A percentile compares a stretch with the other conserved stretches of the same genome.
Conservation (phyloP, 2,329 filamentous ascomycete genomes). For the Phoma sp. region DNA sequence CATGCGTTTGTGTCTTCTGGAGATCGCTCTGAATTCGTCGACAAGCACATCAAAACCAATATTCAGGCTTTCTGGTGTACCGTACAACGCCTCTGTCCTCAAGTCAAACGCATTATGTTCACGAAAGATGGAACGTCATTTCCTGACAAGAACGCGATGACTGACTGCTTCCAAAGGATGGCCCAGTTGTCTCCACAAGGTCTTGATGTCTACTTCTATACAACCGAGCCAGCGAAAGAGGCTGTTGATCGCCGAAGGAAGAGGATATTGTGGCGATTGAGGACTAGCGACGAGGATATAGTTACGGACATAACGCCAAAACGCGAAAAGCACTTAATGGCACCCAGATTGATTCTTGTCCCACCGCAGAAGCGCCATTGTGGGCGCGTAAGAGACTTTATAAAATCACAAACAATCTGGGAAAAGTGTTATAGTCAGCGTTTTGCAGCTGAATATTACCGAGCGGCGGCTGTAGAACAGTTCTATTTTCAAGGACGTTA, state of each 20-base stretch:
- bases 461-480: neutral
- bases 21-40: neutral
- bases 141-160: neutral
- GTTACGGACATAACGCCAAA: constrained; percentile 4
- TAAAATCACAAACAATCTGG: neutral
- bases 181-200: constrained; percentile 8
- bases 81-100: constrained; percentile 11
- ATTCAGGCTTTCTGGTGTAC: constrained; percentile 13
- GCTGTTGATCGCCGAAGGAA: neutral
- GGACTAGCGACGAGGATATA: neutral
- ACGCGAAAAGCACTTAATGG: neutral
- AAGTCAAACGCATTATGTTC: constrained; percentile 10
- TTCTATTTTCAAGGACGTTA: neutral
- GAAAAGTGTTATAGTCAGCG: neutral
- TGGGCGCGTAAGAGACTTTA: constrained; percentile 9
- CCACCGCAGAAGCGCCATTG: constrained; percentile 11
- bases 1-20: neutral
- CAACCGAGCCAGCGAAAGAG: neutral
- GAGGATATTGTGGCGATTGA: constrained; percentile 15
- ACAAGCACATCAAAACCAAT: neutral
- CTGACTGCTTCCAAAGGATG: neutral
- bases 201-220: constrained; percentile 11
- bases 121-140: neutral
- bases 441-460: neutral
- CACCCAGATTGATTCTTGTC: constrained; percentile 8